These are phyloP conservation scores for Chaetomiaceae sp. DNA, from an alignment of 2,329 filamentous ascomycete species.

Conservation along the genomic window DNA sequence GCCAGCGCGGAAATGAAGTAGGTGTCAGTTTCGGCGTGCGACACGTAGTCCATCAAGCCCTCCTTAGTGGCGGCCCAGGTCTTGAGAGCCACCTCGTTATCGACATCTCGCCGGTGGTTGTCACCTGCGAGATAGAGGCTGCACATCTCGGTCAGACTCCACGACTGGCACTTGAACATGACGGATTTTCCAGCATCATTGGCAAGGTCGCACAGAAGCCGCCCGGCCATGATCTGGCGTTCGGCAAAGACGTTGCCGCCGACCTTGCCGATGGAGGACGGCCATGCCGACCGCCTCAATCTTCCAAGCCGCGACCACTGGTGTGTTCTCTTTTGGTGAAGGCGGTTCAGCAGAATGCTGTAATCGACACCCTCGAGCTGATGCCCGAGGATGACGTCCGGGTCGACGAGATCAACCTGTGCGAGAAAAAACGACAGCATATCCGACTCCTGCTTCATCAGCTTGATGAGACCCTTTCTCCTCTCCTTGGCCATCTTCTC, in stretches of 20 bases:
- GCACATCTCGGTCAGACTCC: conserved; percentile 98
- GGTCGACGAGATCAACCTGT: conserved; percentile 80
- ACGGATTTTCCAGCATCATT: conserved; percentile 97
- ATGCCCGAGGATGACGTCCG: conserved; percentile 90
- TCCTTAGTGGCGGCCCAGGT: conserved; percentile 80
- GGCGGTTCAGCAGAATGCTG: conserved; percentile 78
- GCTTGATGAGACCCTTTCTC: conserved; percentile 69
- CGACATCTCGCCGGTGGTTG: conserved; percentile 73
- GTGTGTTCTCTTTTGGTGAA: conserved; percentile 85
- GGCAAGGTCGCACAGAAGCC: conserved; percentile 85
- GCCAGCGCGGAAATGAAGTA: conserved; percentile 92
- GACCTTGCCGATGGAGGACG: conserved; percentile 75
- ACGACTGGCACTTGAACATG: conserved; percentile 96
- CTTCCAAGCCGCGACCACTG: conserved; percentile 93
- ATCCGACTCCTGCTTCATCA: conserved; percentile 78
- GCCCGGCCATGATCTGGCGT: conserved; percentile 80
- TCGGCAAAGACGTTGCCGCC: conserved; percentile 91
- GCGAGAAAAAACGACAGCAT: conserved; percentile 86
- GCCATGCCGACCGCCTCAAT: conserved; percentile 80
- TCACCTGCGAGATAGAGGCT: conserved; percentile 75
- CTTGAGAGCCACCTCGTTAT: conserved; percentile 81
- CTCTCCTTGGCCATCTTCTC: conserved; percentile 68
- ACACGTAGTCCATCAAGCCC: conserved; percentile 88
- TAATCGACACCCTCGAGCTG: conserved; percentile 97
- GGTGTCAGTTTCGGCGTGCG: conserved; percentile 90